phyloP scores from a whole-genome alignment of 345 rosid species.

The Salix brachista region DNA sequence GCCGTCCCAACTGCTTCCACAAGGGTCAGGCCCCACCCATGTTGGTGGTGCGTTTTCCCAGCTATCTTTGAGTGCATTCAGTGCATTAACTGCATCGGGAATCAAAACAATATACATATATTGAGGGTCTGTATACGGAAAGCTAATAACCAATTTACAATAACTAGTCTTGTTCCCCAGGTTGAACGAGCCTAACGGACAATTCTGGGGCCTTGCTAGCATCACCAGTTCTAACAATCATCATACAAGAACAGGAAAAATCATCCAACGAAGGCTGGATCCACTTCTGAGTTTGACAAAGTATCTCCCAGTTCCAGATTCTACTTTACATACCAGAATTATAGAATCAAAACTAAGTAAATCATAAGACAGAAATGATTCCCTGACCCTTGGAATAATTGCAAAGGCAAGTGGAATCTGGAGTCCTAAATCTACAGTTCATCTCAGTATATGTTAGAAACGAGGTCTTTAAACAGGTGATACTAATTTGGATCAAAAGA shows the following conservation, averaged over 20 bases:
- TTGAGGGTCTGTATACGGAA: background rate
- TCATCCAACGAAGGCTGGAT: background rate
- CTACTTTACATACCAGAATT: background rate
- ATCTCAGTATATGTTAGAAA: background rate
- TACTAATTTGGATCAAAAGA: background rate
- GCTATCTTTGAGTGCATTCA: conserved; percentile 33
- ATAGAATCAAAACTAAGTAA: background rate
- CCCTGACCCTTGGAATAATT: background rate
- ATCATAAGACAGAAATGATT: background rate
- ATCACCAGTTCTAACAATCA: background rate
- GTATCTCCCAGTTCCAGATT: background rate
- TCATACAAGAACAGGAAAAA: background rate
- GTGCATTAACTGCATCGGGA: conserved; percentile 38
- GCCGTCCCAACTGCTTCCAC: conserved; percentile 68
- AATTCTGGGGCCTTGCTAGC: background rate
- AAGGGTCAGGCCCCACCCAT: conserved; percentile 74
- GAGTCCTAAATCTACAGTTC: background rate
- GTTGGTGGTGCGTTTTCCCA: conserved; percentile 53
- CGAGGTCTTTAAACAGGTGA: background rate
- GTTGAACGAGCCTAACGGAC: background rate
- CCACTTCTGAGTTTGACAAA: background rate
- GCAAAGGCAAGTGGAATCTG: background rate
- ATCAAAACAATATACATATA: background rate
- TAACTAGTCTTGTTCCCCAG: background rate
- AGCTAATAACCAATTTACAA: background rate